Percentiles rank a stretch among this genome's conserved stretches.
Evolutionary conservation across 495 filamentous ascomycete species (phyloP).

Genomic region (Elasticomyces elasticus): DNA sequence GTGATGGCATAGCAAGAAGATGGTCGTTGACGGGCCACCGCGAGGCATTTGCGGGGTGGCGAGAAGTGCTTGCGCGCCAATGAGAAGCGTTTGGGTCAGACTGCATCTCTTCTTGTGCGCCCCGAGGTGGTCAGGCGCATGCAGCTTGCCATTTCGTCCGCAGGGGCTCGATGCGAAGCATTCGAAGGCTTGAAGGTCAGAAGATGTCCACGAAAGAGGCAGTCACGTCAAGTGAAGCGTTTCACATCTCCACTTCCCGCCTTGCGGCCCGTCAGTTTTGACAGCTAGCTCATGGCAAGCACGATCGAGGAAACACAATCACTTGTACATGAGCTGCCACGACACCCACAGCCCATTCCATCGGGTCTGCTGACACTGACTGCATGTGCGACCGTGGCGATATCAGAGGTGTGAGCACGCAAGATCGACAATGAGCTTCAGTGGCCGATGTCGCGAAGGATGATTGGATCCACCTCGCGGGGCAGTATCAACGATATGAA

Average conservation of each 20-base stretch:
- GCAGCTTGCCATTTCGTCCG: background rate
- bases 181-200: background rate
- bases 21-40: background rate
- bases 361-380: too few species aligned
- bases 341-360: too few species aligned
- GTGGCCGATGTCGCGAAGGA: too few species aligned
- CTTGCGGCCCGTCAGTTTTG: background rate
- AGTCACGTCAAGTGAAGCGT: background rate
- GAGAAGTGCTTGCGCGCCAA: background rate
- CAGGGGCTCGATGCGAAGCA: background rate
- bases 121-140: too few species aligned
- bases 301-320: background rate
- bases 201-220: background rate
- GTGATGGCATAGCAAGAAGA: too few species aligned
- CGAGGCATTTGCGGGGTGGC: background rate
- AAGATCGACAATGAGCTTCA: too few species aligned
- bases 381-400: too few species aligned
- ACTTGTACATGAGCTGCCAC: too few species aligned
- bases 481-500: too few species aligned
- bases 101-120: too few species aligned
- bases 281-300: background rate
- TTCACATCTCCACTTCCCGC: background rate
- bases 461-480: too few species aligned
- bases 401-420: too few species aligned
- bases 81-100: background rate